Conservation (phyloP, 2,329 filamentous ascomycete genomes). For the Leptosphaerulina australis region DNA sequence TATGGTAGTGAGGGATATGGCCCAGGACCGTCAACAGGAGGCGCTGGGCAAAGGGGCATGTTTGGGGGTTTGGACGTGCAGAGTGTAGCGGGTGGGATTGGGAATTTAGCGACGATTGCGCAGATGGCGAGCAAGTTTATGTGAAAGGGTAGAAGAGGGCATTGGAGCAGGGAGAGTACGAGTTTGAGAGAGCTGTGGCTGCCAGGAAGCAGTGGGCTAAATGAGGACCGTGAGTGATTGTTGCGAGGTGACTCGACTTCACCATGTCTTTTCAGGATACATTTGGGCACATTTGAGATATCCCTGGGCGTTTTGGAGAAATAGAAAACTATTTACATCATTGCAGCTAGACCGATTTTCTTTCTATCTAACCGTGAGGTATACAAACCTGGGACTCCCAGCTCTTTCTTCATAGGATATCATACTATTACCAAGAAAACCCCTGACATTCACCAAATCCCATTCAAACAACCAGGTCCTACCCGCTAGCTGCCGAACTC, state of each 20-base stretch:
- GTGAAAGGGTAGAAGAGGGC: conserved; percentile 34
- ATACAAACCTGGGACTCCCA: background rate
- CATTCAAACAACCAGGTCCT: conserved; percentile 5
- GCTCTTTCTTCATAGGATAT: conserved; percentile 4
- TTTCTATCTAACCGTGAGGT: background rate
- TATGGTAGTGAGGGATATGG: conserved; percentile 56
- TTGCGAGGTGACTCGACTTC: background rate
- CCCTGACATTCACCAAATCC: background rate
- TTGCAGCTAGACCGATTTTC: background rate
- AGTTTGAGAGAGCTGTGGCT: too few relatives aligned
- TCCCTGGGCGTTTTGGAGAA: conserved; percentile 6
- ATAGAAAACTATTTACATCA: background rate
- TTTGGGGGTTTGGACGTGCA: conserved; percentile 39
- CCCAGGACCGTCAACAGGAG: conserved; percentile 36
- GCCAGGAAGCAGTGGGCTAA: too few relatives aligned
- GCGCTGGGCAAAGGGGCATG: conserved; percentile 30
- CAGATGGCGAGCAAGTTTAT: conserved; percentile 55
- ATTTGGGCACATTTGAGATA: conserved; percentile 8
- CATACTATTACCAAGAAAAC: conserved; percentile 1
- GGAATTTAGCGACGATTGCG: conserved; percentile 54
- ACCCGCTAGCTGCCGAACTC: conserved; percentile 64
- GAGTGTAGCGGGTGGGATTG: conserved; percentile 33
- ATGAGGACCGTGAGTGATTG: too few relatives aligned
- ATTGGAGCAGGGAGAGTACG: background rate
- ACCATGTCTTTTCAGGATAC: background rate